Evolutionary conservation across 106 monocot genomes (phyloP), one percentile per base, ranked within the genome.

Genomic region (Amphibolis antarctica): DNA sequence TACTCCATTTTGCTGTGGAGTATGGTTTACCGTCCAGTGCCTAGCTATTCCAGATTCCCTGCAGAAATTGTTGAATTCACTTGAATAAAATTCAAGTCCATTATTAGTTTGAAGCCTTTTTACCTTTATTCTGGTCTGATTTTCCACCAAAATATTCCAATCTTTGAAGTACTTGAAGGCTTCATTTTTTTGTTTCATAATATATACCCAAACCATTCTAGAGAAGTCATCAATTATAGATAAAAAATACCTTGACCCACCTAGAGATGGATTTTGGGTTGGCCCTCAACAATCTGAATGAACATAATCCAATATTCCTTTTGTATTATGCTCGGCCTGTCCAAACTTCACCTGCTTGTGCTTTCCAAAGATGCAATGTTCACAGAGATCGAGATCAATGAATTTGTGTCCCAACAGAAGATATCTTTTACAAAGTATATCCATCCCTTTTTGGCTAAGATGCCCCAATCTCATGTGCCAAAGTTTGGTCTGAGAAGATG

Each of bases 221-320:
- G 57, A 57, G 57, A 57, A 57, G 21, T 57, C 57, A 57, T 57
- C 15, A 27, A 29, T 57, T 24, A 57, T 18, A 19, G 52, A 52
- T 18, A 70, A 1, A 13, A 50, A 24, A 58, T 70, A 70, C 27
- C 28, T 70, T 9, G 61, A 27, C 19, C 61, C 70, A 5, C 49
- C 70, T 47, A 60, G 24, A 0, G 31, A 70, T 24, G 15, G 14
- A 27, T 60, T 21, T 70, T 21, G 46, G 59, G 70, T 23, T 25
- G 47, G 60, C 15, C 70, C 61, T 28, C 70, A 70, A 42, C 59
- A 12, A 42, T 70, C 50, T 30, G 31, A 36, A 28, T 59, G 50
- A 15, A 66, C 31, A 22, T 66, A 55, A 67, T 67, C 12, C 1
- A 67, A 18, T 19, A 9, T 67, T 20, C 20, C 36, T 42, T 67